Percentiles rank a stretch among this genome's conserved stretches.
Conservation (phyloP, 176 grass and related monocot species). For the Triticum aestivum region IWGSC_CS_RefSeq_v2.1 NC_057802.1:114309774-114310273, state of each 20-base stretch:
- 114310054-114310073: neutral
- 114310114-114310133: neutral
- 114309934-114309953: constrained; percentile 8
- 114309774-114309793: neutral
- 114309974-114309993: neutral
- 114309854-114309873: neutral
- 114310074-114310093: constrained; percentile 27
- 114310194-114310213: neutral
- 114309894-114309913: neutral
- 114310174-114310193: neutral
- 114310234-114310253: neutral
- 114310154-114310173: constrained; percentile 36
- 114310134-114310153: constrained; percentile 4
- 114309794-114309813: neutral
- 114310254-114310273: neutral
- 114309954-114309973: neutral
- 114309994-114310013: neutral
- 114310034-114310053: constrained; percentile 10
- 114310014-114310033: neutral
- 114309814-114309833: neutral
- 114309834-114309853: neutral
- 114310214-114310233: neutral
- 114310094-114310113: constrained; percentile 19
- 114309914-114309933: neutral
- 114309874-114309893: too few species aligned